Evolutionary conservation across 257 asterid genomes (phyloP), one percentile per base, ranked within the genome.

Genomic region (Solanum corneliomulleri): DNA sequence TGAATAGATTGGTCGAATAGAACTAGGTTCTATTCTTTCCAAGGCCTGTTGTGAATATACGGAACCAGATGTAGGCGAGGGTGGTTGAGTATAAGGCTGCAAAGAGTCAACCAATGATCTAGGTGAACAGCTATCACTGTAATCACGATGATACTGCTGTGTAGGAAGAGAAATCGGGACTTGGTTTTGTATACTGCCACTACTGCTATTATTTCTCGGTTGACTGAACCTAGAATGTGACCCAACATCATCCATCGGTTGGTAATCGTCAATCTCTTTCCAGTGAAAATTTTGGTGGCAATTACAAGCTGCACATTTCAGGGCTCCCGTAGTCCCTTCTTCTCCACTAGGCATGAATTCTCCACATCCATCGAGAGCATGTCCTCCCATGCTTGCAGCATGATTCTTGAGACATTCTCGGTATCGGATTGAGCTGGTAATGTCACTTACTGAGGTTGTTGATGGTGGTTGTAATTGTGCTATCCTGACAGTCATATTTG

Each of bases 11-110:
- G 94, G 88, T 41, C 77, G 90, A 21, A 66, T 62, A 21, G 85
- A 72, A 88, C 89, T 90, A 47, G 90, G 83, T 74, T 93, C 97
- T 87, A 88, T 90, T 88, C 92, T 91, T 45, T 92, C 98, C 20
- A 90, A 85, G 78, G 89, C 42, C 45, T 86, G 94, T 2, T 92
- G 93, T 23, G 89, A 88, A 88, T 88, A 89, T 83, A 88, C 62
- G 14, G 94, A 92, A 23, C 92, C 80, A 4, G 97, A 91, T 72
- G 87, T 88, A 14, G 85, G 88, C 12, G 93, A 13, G 6, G 94
- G 86, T 7, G 90, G 90, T 74, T 94, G 97, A 12, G 95, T 77
- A 87, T 89, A 90, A 2, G 95, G 83, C 78, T 69, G 89, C 6
- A 91, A 88, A 11, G 92, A 85, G 91, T 90, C 92, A 33, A 89